Conservation (phyloP, 2,329 filamentous ascomycete genomes). For the Gliomastix tumulicola region DNA sequence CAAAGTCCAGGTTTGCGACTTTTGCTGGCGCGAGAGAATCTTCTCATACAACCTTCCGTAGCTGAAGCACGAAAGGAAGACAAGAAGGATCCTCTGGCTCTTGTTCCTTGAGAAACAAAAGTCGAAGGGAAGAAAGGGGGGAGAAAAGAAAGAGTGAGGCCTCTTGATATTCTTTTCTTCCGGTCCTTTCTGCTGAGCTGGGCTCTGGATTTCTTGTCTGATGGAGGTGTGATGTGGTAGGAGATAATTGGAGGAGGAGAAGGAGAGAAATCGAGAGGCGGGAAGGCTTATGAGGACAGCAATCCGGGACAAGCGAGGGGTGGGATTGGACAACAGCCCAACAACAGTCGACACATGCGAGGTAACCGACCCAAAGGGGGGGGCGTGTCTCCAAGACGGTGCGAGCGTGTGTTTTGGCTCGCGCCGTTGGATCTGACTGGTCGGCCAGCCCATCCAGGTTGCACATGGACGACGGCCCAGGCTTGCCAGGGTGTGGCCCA, state of each 20-base stretch:
- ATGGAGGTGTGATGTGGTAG: constrained; percentile 21
- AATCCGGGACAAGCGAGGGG: constrained; percentile 13
- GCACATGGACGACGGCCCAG: no score
- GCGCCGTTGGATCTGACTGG: no score
- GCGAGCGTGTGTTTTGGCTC: constrained; percentile 1
- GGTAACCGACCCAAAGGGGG: no score
- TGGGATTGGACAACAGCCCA: no score
- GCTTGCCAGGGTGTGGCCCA: no score
- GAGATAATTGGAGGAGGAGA: constrained; percentile 28
- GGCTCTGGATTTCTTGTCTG: no score
- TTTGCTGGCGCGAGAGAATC: constrained; percentile 59
- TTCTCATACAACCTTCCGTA: constrained; percentile 58
- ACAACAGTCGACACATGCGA: no score
- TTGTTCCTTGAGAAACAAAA: constrained; percentile 51
- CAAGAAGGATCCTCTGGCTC: constrained; percentile 62
- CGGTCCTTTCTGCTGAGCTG: constrained; percentile 8
- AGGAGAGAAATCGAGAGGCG: constrained; percentile 13
- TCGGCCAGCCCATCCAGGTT: no score
- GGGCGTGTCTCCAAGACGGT: no score
- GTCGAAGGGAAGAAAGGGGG: constrained; percentile 29
- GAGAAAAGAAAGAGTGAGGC: constrained; percentile 20
- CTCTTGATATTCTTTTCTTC: constrained; percentile 26
- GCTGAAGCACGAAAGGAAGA: constrained; percentile 57
- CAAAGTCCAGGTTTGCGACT: constrained; percentile 99
- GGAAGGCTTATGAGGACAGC: constrained; percentile 28